phyloP scores from a whole-genome alignment of 176 grass and related monocot genomes.

The Ensete glaucum region DNA sequence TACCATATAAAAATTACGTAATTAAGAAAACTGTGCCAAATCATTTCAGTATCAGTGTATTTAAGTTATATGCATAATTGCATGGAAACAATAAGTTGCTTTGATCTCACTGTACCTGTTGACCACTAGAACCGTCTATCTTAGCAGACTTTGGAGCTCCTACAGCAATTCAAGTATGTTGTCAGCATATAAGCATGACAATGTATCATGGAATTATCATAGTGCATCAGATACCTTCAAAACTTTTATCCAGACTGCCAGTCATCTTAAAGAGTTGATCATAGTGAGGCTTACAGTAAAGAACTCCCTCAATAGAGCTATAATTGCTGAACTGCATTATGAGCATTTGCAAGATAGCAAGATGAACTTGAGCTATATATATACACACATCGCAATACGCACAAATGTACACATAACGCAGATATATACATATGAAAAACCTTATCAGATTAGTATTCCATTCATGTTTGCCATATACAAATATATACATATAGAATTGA shows the following conservation, averaged over 20 bases:
- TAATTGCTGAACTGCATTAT: constrained; percentile 89
- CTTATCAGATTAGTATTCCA: too few species aligned
- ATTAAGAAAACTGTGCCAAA: not conserved
- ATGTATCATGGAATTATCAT: not conserved
- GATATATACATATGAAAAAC: too few species aligned
- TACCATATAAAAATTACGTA: constrained; percentile 13
- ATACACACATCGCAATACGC: too few species aligned
- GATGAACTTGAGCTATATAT: too few species aligned
- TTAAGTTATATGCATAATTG: constrained; percentile 8
- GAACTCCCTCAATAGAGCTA: constrained; percentile 73
- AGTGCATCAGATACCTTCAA: constrained; percentile 59
- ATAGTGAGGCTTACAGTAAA: constrained; percentile 99
- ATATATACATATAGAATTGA: too few species aligned
- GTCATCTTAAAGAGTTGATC: constrained; percentile 93
- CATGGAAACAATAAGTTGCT: not conserved
- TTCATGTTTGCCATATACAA: too few species aligned
- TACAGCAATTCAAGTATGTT: constrained; percentile 15
- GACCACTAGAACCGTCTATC: constrained; percentile 51
- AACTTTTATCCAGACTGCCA: constrained; percentile 99
- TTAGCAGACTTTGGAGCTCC: constrained; percentile 59
- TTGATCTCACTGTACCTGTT: constrained; percentile 39
- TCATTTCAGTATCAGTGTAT: too few species aligned
- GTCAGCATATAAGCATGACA: not conserved
- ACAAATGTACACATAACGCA: too few species aligned
- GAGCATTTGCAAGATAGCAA: not conserved